Percentiles rank a stretch among this genome's conserved stretches.
Evolutionary conservation across 192 early-diverging fungal species (phyloP).

Genomic region (Backusella circina): DNA sequence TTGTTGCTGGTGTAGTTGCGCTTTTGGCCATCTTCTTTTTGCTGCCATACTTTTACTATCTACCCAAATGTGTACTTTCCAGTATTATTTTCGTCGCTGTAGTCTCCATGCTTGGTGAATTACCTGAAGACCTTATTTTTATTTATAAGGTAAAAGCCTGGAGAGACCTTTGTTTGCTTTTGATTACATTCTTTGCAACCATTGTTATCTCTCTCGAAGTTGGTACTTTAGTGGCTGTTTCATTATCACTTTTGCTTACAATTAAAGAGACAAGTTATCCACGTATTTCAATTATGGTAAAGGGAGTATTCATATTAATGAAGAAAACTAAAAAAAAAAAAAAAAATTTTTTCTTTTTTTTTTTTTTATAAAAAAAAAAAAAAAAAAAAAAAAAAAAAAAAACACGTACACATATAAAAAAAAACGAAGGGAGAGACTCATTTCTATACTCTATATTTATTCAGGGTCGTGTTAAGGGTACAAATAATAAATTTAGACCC

Average conservation of each 20-base stretch:
- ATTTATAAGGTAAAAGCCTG: constrained; percentile 76
- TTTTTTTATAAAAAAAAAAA: too few species aligned
- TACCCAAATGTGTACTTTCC: constrained; percentile 42
- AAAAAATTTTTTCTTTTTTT: too few species aligned
- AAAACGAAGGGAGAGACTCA: background rate
- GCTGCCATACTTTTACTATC: constrained; percentile 55
- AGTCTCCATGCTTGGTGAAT: constrained; percentile 68
- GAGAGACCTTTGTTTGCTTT: constrained; percentile 79
- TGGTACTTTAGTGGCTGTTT: constrained; percentile 89
- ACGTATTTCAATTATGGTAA: constrained; percentile 71
- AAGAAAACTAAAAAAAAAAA: background rate
- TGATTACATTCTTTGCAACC: constrained; percentile 90
- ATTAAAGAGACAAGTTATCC: constrained; percentile 89
- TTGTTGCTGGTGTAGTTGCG: constrained; percentile 76
- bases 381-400: background rate
- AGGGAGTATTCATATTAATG: background rate
- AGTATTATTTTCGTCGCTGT: constrained; percentile 86
- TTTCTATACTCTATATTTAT: background rate
- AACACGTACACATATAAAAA: background rate
- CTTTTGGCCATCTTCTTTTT: constrained; percentile 78
- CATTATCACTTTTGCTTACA: constrained; percentile 84
- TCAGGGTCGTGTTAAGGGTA: constrained; percentile 51
- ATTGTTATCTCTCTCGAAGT: constrained; percentile 87
- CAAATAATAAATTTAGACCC: constrained; percentile 69
- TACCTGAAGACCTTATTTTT: constrained; percentile 75